Evolutionary conservation across 2,329 filamentous ascomycete species (phyloP), one percentile per base, ranked within the genome.

Genomic region (Fusarium globosum): DNA sequence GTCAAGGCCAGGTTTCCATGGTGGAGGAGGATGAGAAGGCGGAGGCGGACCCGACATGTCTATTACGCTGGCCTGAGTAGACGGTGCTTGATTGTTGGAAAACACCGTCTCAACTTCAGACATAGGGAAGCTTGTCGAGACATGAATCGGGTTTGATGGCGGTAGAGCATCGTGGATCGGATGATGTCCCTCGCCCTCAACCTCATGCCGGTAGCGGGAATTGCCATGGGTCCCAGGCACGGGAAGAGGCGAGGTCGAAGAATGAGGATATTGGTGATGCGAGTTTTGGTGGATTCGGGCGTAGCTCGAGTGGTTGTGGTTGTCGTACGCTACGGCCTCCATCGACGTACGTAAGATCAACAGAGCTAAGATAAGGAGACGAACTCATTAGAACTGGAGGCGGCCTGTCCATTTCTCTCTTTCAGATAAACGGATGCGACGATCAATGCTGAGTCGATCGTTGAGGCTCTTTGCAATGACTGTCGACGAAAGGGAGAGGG

Each of bases 101-200:
- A 69, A 69, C 16, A 73, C 71, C 61, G 79, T 77, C 69, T 79
- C 79, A 33, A 79, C 76, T 45, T 77, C 79, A 55, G 70, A 80
- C 26, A 73, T 72, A 10, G 76, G 78, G 38, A 77, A 73, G 62
- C 65, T 74, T 58, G 56, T 78, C 60, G 49, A 66, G 67, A 61
- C 61, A 56, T 53, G 55, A 65, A 51, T 20, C 41, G 56, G 61
- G 56, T 68, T 51, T 38, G 56, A 63, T 48, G 51, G 43, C 35
- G 63, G 53, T 36, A 71, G 65, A 69, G 74, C 67, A 69, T 76
- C 59, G 48, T 61, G 57, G 48, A 56, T 65, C 42, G 62, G 61
- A 41, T 65, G 64, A 52, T 59, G 49, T 42, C 68, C 62, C 56
- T 69, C 70, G 43, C 46, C 62, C 68, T 65, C 67, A 35, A 53